phyloP scores from a whole-genome alignment of 441 rosid genomes.

The Kokia cookei region DNA sequence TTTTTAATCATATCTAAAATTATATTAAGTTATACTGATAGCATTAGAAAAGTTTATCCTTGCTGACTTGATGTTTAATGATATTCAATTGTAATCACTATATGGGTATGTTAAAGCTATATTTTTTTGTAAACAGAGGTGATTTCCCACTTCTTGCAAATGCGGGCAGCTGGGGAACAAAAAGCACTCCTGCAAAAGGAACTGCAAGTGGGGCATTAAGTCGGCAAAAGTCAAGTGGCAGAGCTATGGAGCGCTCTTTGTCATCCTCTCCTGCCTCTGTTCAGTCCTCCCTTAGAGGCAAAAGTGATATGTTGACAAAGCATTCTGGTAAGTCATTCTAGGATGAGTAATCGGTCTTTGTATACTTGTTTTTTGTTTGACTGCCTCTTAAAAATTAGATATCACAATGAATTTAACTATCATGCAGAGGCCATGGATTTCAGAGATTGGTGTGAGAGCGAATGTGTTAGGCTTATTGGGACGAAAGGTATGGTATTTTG shows the following conservation, averaged over 20 bases:
- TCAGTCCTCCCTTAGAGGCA: constrained; percentile 58
- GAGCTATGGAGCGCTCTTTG: constrained; percentile 37
- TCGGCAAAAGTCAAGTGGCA: constrained; percentile 70
- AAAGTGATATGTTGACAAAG: constrained; percentile 47
- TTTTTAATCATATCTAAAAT: not conserved
- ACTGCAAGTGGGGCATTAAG: constrained; percentile 43
- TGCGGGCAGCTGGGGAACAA: constrained; percentile 72
- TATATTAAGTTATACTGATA: not conserved
- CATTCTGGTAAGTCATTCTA: constrained; percentile 49
- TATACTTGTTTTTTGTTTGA: not conserved
- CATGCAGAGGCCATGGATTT: constrained; percentile 83
- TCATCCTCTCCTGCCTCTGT: constrained; percentile 53
- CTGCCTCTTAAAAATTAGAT: not conserved
- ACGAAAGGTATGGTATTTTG: constrained; percentile 50
- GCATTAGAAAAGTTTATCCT: not conserved
- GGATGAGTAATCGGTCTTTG: not conserved
- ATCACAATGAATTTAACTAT: not conserved
- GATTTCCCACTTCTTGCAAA: constrained; percentile 61
- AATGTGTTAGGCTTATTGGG: constrained; percentile 85
- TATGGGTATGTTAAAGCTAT: not conserved
- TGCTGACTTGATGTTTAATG: not conserved
- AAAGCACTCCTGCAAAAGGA: constrained; percentile 54
- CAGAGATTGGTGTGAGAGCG: constrained; percentile 90
- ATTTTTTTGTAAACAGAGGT: constrained; percentile 33
- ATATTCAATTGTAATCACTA: not conserved